Conservation (phyloP, 306 rosid genomes). For the Begonia fuchsioides region DNA sequence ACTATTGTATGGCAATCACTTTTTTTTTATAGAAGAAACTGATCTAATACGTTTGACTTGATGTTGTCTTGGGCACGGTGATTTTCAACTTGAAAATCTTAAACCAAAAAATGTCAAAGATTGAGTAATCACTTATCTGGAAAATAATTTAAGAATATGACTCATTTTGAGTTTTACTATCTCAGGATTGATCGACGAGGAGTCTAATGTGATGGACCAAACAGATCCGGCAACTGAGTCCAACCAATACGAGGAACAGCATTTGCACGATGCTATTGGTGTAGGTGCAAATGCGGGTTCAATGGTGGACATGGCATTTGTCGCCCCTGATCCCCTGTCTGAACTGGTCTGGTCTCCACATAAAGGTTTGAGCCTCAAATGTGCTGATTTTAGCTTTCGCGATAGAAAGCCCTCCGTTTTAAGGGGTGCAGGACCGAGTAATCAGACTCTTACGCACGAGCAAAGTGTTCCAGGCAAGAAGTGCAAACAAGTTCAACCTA, state of each 20-base stretch:
- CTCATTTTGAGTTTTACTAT: constrained; percentile 16
- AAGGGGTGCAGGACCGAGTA: constrained; percentile 39
- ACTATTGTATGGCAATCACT: too few relatives aligned
- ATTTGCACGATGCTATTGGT: constrained; percentile 33
- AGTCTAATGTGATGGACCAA: constrained; percentile 26
- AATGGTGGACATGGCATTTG: constrained; percentile 27
- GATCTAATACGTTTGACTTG: too few relatives aligned
- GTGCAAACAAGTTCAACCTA: constrained; percentile 1
- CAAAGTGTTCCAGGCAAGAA: constrained; percentile 19
- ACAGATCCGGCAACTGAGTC: constrained; percentile 37
- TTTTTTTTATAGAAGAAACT: too few relatives aligned
- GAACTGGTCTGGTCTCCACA: constrained; percentile 91
- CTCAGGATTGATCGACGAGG: constrained; percentile 28
- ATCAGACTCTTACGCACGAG: constrained; percentile 31
- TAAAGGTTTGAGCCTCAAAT: constrained; percentile 46
- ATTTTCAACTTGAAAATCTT: too few relatives aligned
- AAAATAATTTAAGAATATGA: too few relatives aligned
- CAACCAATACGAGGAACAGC: constrained; percentile 18
- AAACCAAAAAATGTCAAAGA: not conserved
- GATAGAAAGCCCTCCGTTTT: constrained; percentile 22
- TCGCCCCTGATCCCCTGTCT: constrained; percentile 44
- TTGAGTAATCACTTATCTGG: not conserved
- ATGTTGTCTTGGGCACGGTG: too few relatives aligned
- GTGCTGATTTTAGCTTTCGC: constrained; percentile 38
- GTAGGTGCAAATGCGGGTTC: constrained; percentile 98